phyloP scores from a whole-genome alignment of 495 filamentous ascomycete genomes.

The Cudoniella acicularis region DNA sequence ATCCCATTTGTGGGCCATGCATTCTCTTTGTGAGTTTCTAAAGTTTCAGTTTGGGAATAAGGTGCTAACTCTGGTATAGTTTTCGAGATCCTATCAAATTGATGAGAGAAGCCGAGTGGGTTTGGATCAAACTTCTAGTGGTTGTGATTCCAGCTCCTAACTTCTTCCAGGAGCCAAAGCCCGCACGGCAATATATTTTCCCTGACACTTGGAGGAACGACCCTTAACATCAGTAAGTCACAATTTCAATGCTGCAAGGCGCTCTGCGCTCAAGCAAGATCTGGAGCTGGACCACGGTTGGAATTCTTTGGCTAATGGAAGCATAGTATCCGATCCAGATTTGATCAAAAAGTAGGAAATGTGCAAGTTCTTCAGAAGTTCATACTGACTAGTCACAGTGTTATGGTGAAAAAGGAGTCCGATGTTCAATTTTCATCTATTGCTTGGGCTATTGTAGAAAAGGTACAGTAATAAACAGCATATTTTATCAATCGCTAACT shows the following conservation, averaged over 20 bases:
- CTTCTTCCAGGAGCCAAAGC: slow-evolving; percentile 32
- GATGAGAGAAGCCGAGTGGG: slow-evolving; percentile 8
- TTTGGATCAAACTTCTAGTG: slow-evolving; percentile 3
- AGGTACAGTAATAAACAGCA: slow-evolving; percentile 1
- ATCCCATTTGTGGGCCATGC: slow-evolving; percentile 55
- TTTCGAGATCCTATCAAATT: slow-evolving; percentile 20
- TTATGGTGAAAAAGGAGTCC: slow-evolving; percentile 36
- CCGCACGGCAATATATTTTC: slow-evolving; percentile 46
- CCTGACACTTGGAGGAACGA: slow-evolving; percentile 45
- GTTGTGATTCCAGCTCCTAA: neutral
- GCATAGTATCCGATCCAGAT: slow-evolving; percentile 41
- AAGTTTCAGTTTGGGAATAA: slow-evolving; percentile 29
- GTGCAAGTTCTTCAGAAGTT: too few relatives aligned
- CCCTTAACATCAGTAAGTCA: slow-evolving; percentile 37
- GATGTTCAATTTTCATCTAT: slow-evolving; percentile 30
- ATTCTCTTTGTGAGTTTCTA: slow-evolving; percentile 42
- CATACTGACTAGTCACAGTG: neutral
- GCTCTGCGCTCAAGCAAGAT: too few relatives aligned
- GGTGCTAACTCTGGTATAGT: slow-evolving; percentile 37
- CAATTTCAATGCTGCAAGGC: neutral
- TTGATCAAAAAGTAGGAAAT: slow-evolving; percentile 35
- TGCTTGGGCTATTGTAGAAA: slow-evolving; percentile 35
- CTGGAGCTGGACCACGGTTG: too few relatives aligned
- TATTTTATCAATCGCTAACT: slow-evolving; percentile 2
- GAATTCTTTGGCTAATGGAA: neutral